phyloP scores from a whole-genome alignment of 345 rosid species.

The Mallotus nudiflorus region DNA sequence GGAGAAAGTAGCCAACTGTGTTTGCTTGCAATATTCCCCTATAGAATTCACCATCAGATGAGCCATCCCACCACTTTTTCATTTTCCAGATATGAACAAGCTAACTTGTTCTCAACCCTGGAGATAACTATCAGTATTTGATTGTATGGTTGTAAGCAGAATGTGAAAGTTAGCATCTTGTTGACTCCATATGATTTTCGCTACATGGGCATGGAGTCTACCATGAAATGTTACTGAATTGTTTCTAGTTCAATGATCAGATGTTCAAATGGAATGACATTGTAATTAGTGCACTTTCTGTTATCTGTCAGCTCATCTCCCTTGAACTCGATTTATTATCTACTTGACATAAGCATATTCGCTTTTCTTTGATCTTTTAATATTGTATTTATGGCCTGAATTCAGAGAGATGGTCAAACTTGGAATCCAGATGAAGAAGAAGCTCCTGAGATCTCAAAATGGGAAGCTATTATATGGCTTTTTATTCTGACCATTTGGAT shows the following conservation, averaged over 20 bases:
- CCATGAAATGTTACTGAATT: background rate
- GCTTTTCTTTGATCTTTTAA: background rate
- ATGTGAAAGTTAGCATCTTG: background rate
- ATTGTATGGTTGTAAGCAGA: background rate
- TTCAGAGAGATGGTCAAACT: constrained; percentile 25
- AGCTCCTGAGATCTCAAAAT: constrained; percentile 39
- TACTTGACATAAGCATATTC: background rate
- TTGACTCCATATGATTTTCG: background rate
- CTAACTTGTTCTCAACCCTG: background rate
- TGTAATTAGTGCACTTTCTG: background rate
- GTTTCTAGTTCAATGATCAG: background rate
- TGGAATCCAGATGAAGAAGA: constrained; percentile 36
- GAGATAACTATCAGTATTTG: background rate
- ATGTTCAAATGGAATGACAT: background rate
- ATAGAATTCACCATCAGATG: background rate
- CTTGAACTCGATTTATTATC: background rate
- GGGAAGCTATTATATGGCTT: constrained; percentile 51
- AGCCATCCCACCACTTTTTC: background rate
- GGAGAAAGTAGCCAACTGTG: background rate
- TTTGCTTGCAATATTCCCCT: background rate
- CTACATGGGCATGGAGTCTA: background rate
- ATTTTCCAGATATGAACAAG: background rate
- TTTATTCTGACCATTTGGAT: constrained; percentile 43
- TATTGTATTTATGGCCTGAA: constrained; percentile 8
- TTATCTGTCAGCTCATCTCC: background rate